These are phyloP conservation scores for Jamesozyma rosinii DNA, from an alignment of 805 yeast genomes.

Conservation along the genomic window DNA sequence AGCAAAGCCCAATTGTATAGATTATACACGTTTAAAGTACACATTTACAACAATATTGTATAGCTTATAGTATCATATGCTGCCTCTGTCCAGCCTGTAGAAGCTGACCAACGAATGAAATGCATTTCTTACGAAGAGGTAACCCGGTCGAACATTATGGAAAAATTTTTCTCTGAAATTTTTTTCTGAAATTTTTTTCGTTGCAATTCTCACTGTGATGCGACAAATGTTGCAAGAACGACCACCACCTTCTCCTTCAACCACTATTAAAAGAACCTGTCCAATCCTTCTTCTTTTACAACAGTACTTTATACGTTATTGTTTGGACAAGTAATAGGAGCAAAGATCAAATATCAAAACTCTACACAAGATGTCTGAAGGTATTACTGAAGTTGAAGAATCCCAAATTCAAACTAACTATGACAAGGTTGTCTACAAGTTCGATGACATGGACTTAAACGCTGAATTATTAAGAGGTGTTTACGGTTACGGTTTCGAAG, in stretches of 20 bases:
- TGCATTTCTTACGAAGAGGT: not conserved
- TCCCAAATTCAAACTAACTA: constrained; percentile 87
- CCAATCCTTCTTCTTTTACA: not conserved
- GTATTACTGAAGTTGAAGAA: constrained; percentile 71
- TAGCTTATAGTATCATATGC: no score
- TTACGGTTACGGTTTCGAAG: constrained; percentile 87
- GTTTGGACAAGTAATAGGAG: not conserved
- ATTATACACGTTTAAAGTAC: no score
- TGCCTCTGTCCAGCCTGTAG: no score
- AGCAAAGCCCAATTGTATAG: no score
- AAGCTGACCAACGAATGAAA: not conserved
- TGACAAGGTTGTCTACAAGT: constrained; percentile 75
- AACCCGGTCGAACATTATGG: not conserved
- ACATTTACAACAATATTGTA: no score
- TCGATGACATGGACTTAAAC: constrained; percentile 73
- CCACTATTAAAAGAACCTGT: not conserved
- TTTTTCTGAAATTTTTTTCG: not conserved
- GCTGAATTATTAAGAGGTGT: constrained; percentile 55
- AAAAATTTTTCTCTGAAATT: constrained; percentile 2
- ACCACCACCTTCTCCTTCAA: not conserved
- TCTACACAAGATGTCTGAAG: constrained; percentile 36
- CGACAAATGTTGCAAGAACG: not conserved
- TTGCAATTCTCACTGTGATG: not conserved
- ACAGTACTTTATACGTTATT: not conserved
- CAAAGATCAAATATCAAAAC: not conserved